These are phyloP conservation scores for Fusarium staphyleae DNA, from an alignment of 2,329 filamentous ascomycete species.

Conservation along the genomic window DNA sequence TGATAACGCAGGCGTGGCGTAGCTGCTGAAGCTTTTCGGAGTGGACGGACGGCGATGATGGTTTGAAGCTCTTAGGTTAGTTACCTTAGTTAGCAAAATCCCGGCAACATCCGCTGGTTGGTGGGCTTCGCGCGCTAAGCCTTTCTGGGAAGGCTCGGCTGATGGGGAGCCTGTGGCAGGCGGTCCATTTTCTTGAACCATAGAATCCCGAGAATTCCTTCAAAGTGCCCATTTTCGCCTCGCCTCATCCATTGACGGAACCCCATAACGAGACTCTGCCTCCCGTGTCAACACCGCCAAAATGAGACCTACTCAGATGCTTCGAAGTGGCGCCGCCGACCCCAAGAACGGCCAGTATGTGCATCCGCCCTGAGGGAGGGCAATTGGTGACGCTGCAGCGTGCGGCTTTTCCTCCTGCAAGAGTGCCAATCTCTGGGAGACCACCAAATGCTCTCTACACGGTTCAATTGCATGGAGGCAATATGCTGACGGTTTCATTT, in stretches of 20 bases:
- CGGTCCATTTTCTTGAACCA: constrained; percentile 35
- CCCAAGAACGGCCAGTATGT: constrained; percentile 50
- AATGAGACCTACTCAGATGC: constrained; percentile 53
- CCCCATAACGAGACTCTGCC: constrained; percentile 31
- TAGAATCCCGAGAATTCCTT: constrained; percentile 41
- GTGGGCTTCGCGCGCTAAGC: constrained; percentile 42
- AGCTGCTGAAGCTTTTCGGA: constrained; percentile 39
- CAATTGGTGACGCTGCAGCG: constrained; percentile 30
- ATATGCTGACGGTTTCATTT: constrained; percentile 37
- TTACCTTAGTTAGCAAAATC: constrained; percentile 24
- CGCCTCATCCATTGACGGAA: constrained; percentile 38
- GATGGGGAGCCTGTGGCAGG: constrained; percentile 37
- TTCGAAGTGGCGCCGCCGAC: constrained; percentile 44
- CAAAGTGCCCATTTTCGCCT: constrained; percentile 35
- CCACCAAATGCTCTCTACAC: constrained; percentile 15
- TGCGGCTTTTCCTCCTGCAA: constrained; percentile 46
- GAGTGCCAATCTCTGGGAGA: constrained; percentile 12
- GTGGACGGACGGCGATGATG: constrained; percentile 37
- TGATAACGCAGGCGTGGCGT: constrained; percentile 16
- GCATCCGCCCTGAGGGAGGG: constrained; percentile 12
- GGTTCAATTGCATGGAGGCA: constrained; percentile 13
- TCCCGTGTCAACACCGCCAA: constrained; percentile 40
- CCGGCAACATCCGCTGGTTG: constrained; percentile 34
- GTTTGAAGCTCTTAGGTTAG: constrained; percentile 35
- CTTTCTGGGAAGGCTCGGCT: constrained; percentile 47